These are phyloP conservation scores for Curvularia lunata DNA, from an alignment of 2,329 filamentous ascomycete genomes.

Conservation along the genomic window DNA sequence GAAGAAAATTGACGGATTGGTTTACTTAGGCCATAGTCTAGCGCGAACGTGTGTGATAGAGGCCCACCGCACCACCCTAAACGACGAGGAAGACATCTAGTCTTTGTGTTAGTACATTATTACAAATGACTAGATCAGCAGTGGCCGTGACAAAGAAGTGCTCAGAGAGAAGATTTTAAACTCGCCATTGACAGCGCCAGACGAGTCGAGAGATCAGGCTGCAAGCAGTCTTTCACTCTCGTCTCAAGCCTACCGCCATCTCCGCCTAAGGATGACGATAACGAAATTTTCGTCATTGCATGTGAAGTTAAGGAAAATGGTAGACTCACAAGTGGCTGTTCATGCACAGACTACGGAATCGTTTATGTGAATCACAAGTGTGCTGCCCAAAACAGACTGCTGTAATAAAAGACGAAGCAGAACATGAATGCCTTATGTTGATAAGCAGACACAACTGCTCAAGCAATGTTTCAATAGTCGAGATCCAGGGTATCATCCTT, in stretches of 20 bases:
- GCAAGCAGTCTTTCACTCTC: conserved; percentile 29
- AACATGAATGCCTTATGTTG: neutral
- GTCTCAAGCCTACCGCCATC: conserved; percentile 33
- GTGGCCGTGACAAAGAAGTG: neutral
- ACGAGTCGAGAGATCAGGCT: conserved; percentile 30
- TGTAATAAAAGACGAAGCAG: too few species aligned
- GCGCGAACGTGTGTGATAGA: neutral
- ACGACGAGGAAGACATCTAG: neutral
- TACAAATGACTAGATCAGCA: neutral
- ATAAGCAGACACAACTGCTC: neutral
- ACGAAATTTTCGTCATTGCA: conserved; percentile 79
- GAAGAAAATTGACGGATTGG: neutral
- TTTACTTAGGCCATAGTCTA: neutral
- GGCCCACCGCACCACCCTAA: too few species aligned
- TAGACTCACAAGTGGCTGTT: conserved; percentile 16
- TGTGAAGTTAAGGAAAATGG: conserved; percentile 3
- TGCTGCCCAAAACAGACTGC: neutral
- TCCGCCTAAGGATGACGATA: conserved; percentile 99
- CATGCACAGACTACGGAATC: neutral
- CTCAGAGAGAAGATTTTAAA: conserved; percentile 50
- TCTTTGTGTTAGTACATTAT: conserved; percentile 1
- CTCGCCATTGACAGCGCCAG: conserved; percentile 38
- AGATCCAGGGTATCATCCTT: conserved; percentile 51
- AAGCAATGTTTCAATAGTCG: conserved; percentile 52
- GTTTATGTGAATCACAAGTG: neutral